Base-by-base conservation (phyloP, 2,329 filamentous ascomycete species). In the Juglanconis juglandina region DNA sequence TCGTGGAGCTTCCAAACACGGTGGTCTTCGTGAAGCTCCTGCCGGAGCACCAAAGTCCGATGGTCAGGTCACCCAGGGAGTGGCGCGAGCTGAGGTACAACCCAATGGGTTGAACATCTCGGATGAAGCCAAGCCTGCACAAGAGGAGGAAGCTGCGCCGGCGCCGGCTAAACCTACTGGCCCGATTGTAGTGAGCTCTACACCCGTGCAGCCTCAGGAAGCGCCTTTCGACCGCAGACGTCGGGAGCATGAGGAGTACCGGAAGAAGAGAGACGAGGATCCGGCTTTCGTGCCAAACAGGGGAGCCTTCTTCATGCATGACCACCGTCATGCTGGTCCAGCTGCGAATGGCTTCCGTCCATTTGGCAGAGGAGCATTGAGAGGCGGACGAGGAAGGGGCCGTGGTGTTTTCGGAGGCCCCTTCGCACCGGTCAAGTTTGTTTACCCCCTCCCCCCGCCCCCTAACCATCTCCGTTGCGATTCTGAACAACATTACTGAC, bases 241-340 rank as follows among this genome's bases (percentile, higher is more conserved):
- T 65, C 87, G 90, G 67, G 93, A 97, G 70, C 91, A 96, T 69
- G 92, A 96, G 65, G 91, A 96, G 70, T 96, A 96, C 77, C 87
- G 89, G 76, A 91, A 89, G 76, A 91, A 91, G 73, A 85, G 91
- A 67, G 92, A 96, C 71, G 87, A 91, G 68, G 92, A 96, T 73
- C 94, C 94, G 41, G 87, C 93, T 10, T 96, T 96, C 76, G 94
- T 97, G 58, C 94, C 95, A 57, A 97, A 96, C 70, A 83, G 94
- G 66, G 95, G 95, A 61, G 89, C 91, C 64, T 98, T 98, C 80
- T 98, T 97, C 78, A 92, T 98, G 86, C 94, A 98, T 74, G 95
- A 98, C 72, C 91, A 95, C 70, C 86, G 92, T 64, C 88, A 91
- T 67, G 85, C 89, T 59, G 89, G 89, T n/a, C 84, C 88, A 49